Evolutionary conservation across 768 basidiomycete species (phyloP), one percentile per base, ranked within the genome.

Genomic region (Pulveroboletus sp.): DNA sequence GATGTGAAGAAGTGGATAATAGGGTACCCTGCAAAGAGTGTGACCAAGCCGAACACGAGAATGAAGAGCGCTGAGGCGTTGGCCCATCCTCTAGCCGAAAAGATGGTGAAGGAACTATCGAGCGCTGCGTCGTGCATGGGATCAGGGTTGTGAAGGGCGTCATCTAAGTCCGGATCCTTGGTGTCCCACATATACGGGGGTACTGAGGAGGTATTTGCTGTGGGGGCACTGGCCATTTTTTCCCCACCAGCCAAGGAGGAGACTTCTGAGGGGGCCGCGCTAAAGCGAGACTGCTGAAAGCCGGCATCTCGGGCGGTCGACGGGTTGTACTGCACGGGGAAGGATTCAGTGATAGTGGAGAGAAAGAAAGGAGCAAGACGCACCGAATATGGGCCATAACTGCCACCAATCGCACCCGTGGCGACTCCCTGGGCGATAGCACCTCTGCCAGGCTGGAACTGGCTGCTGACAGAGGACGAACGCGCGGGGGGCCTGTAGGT

Each of bases 311-410:
- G 70, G 29, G 69, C 70, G 17, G 64, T 68, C 55, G 56, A 56
- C 5, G 84, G 79, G 52, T 82, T 80, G 60, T 85, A 85, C 85
- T 85, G 12, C 17, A 43, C 47, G 56, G 43, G 5, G 43, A 45
- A 17, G 17, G 13, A 26, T 35, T 46, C 39, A 58, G 16, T 43
- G 35, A 45, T 19, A 29, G 47, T 31, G 37, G 23, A 24, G 37
- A 44, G n/a, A 11, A 1, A 29, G 45, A 31, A 45, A 13, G 34
- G 24, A 43, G 37, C 12, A 16, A 40, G 34, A 73, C 83, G 50
- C 57, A 91, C 89, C n/a, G 88, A 83, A 71, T 92, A 92, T 22
- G 90, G 90, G 11, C 90, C 90, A 73, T 91, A 92, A 16, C 81
- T 82, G 22, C 80, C 78, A 5, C 90, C 90, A 61, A 93, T 87